phyloP scores from a whole-genome alignment of 306 rosid genomes.

The Gastrolobium bilobum region DNA sequence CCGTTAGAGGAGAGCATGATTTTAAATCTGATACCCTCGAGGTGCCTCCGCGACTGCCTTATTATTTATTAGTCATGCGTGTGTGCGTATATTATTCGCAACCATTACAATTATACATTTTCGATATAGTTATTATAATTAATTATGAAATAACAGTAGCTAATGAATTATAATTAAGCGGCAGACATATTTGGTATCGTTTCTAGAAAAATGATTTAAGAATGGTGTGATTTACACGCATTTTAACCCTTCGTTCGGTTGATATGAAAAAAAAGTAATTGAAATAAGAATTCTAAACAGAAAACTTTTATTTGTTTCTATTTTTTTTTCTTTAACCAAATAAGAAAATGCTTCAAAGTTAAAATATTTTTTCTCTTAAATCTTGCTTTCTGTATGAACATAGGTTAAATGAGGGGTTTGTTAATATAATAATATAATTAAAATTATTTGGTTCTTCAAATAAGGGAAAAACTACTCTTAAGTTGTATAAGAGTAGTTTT shows the following conservation, averaged over 20 bases:
- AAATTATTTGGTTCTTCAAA: too few species aligned
- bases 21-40: neutral
- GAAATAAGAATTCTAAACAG: neutral
- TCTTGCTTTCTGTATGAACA: neutral
- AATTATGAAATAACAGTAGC: slow-evolving; percentile 15
- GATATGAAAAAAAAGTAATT: too few species aligned
- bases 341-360: neutral
- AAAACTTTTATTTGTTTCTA: neutral
- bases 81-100: slow-evolving; percentile 22
- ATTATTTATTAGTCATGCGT: slow-evolving; percentile 10
- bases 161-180: neutral
- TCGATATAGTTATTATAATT: neutral
- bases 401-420: neutral
- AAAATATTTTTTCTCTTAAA: neutral
- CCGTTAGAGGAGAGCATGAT: slow-evolving; percentile 17
- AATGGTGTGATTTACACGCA: neutral
- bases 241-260: neutral
- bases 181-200: neutral
- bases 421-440: too few species aligned
- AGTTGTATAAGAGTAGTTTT: too few species aligned
- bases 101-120: slow-evolving; percentile 21
- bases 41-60: slow-evolving; percentile 31
- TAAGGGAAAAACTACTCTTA: too few species aligned
- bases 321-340: neutral
- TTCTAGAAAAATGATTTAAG: neutral